Evolutionary conservation across 768 basidiomycete species (phyloP).

Genomic region (Trametes cinnabarina): DNA sequence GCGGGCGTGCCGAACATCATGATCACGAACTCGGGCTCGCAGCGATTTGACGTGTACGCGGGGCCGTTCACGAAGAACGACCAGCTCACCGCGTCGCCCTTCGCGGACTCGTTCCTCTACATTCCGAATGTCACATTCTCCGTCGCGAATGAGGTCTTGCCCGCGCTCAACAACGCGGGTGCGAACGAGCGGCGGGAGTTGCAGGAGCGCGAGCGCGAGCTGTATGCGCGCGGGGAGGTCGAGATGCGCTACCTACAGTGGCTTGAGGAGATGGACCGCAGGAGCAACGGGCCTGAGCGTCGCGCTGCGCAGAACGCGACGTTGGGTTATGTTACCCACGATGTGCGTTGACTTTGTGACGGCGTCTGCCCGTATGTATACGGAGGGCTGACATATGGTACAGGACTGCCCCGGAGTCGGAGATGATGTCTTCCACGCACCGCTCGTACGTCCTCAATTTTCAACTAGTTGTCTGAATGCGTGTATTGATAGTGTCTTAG

Average conservation of each 20-base stretch:
- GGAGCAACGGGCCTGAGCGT: constrained; percentile 35
- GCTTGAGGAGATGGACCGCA: constrained; percentile 55
- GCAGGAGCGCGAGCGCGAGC: constrained; percentile 36
- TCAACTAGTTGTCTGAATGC: too few species aligned
- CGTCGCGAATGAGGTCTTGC: constrained; percentile 53
- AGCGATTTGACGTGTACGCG: constrained; percentile 64
- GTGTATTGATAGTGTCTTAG: too few species aligned
- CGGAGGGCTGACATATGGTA: not conserved
- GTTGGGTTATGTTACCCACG: constrained; percentile 71
- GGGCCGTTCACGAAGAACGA: constrained; percentile 81
- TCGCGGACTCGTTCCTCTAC: constrained; percentile 60
- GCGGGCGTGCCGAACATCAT: constrained; percentile 59
- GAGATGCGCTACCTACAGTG: constrained; percentile 51
- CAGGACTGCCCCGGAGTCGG: constrained; percentile 69
- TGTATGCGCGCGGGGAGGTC: constrained; percentile 51
- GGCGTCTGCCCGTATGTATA: not conserved
- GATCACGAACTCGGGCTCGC: constrained; percentile 60
- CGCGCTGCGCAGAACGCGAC: constrained; percentile 53
- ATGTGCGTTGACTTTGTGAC: constrained; percentile 40
- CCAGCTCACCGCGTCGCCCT: constrained; percentile 73
- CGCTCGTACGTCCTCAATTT: too few species aligned
- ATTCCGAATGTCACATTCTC: constrained; percentile 52
- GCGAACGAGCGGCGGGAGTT: constrained; percentile 34
- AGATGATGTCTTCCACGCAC: constrained; percentile 66
- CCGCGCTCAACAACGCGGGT: constrained; percentile 49